Evolutionary conservation across 1,139 yeast species (phyloP).

Genomic region (Geotrichum phurueaensis): DNA sequence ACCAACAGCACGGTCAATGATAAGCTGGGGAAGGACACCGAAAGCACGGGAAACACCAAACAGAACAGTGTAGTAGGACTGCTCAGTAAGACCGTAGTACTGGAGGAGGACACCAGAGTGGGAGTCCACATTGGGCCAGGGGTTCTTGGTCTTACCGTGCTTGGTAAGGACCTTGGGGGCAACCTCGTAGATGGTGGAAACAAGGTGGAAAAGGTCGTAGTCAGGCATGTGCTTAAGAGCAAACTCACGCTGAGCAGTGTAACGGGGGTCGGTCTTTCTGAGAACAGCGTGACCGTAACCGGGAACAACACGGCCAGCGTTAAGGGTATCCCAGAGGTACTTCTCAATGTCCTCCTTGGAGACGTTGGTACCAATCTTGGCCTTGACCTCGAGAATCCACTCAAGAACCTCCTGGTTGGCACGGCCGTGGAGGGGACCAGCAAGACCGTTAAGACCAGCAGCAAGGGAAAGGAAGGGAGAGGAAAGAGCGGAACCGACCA

Average conservation of each 20-base stretch:
- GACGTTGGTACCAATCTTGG: conserved; percentile 67
- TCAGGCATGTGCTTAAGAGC: conserved; percentile 97
- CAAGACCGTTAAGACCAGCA: conserved; percentile 95
- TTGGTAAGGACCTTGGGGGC: conserved; percentile 51
- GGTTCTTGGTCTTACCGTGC: conserved; percentile 61
- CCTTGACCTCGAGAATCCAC: conserved; percentile 84
- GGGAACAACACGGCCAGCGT: conserved; percentile 94
- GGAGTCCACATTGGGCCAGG: conserved; percentile 60
- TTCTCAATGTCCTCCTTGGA: conserved; percentile 79
- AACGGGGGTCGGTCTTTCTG: conserved; percentile 97
- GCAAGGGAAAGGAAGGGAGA: conserved; percentile 92
- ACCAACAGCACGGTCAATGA: conserved; percentile 56
- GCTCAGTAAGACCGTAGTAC: conserved; percentile 53
- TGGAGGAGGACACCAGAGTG: conserved; percentile 52
- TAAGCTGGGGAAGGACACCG: conserved; percentile 53
- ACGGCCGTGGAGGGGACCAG: conserved; percentile 98
- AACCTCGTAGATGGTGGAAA: conserved; percentile 53
- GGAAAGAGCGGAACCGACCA: conserved; percentile 93
- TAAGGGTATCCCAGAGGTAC: conserved; percentile 89
- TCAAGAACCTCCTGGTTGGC: conserved; percentile 98
- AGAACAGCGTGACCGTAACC: conserved; percentile 98
- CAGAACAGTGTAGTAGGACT: conserved; percentile 52
- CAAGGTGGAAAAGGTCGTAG: conserved; percentile 89
- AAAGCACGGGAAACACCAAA: conserved; percentile 56
- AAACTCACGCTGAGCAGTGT: conserved; percentile 96